phyloP scores from a whole-genome alignment of 1,139 yeast species.

The Yamadazyma songkhlaensis region DNA sequence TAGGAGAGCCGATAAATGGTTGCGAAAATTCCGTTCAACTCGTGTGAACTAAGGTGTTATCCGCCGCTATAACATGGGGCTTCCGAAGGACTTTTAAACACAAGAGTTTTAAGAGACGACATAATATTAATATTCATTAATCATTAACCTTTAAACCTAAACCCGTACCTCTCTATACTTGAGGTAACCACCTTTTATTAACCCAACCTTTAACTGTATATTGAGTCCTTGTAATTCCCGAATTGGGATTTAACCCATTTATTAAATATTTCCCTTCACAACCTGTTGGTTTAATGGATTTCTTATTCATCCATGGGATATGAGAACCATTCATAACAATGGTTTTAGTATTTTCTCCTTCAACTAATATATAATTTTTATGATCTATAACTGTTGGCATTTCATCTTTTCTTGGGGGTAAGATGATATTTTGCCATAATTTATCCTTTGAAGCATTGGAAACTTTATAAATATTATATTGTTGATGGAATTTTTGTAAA shows the following conservation, averaged over 20 bases:
- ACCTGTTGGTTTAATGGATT: constrained; percentile 37
- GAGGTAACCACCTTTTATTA: constrained; percentile 41
- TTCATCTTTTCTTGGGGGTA: constrained; percentile 45
- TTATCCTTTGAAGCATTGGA: constrained; percentile 42
- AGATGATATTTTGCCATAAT: constrained; percentile 48
- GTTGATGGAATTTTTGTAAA: constrained; percentile 24
- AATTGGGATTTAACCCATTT: constrained; percentile 37
- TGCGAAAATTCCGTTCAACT: too few species aligned
- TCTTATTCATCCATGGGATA: constrained; percentile 38
- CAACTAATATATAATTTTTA: constrained; percentile 18
- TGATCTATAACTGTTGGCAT: constrained; percentile 27
- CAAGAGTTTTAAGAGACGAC: background rate
- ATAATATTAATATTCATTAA: background rate
- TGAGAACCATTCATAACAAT: constrained; percentile 25
- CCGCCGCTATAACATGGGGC: too few species aligned
- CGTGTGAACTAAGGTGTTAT: too few species aligned
- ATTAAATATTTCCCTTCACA: constrained; percentile 20
- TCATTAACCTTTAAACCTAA: background rate
- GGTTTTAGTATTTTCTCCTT: constrained; percentile 7
- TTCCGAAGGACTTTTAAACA: too few species aligned
- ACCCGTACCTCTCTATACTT: background rate
- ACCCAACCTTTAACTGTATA: constrained; percentile 57
- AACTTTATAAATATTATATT: constrained; percentile 27
- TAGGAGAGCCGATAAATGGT: too few species aligned
- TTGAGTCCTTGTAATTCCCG: constrained; percentile 41